Percentiles rank a stretch among this genome's conserved stretches.
These are phyloP conservation scores for Dryas alaskensis DNA, from an alignment of 306 rosid species.

Conservation along the genomic window DNA sequence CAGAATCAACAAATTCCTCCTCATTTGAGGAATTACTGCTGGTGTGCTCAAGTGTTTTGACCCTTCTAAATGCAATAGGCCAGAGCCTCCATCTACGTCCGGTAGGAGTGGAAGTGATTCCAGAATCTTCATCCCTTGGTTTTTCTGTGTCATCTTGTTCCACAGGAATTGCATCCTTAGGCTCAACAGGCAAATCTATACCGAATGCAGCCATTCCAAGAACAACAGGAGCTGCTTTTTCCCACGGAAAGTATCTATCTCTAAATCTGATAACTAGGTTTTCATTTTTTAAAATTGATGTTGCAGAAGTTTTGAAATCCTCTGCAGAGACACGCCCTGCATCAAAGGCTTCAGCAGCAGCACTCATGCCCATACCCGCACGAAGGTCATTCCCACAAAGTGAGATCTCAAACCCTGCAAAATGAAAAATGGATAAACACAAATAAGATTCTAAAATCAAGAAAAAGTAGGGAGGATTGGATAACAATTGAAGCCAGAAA, in stretches of 20 bases:
- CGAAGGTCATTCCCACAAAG: slow-evolving; percentile 78
- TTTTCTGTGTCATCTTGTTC: slow-evolving; percentile 56
- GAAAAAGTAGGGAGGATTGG: slow-evolving; percentile 20
- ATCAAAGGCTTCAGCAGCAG: slow-evolving; percentile 73
- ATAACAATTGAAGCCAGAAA: slow-evolving; percentile 23
- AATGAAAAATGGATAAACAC: slow-evolving; percentile 24
- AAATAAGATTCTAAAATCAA: slow-evolving; percentile 22
- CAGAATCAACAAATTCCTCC: slow-evolving; percentile 89
- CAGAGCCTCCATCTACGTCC: slow-evolving; percentile 93
- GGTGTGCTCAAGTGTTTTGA: slow-evolving; percentile 76
- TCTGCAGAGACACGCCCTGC: slow-evolving; percentile 56
- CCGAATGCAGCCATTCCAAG: slow-evolving; percentile 76
- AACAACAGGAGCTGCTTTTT: slow-evolving; percentile 78
- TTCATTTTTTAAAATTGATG: slow-evolving; percentile 60
- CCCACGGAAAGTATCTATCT: slow-evolving; percentile 79
- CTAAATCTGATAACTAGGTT: slow-evolving; percentile 60
- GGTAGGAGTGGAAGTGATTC: slow-evolving; percentile 43
- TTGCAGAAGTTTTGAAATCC: slow-evolving; percentile 58
- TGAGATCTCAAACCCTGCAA: slow-evolving; percentile 79
- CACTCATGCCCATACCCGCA: slow-evolving; percentile 69
- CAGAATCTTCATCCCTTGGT: slow-evolving; percentile 44
- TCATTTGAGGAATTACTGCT: slow-evolving; percentile 60
- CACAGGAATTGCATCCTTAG: slow-evolving; percentile 67
- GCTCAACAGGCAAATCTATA: slow-evolving; percentile 59
- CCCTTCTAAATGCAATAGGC: slow-evolving; percentile 85